A percentile compares a stretch with the other conserved stretches of the same genome.
Evolutionary conservation across 306 rosid species (phyloP).

Genomic region (Geum urbanum): DNA sequence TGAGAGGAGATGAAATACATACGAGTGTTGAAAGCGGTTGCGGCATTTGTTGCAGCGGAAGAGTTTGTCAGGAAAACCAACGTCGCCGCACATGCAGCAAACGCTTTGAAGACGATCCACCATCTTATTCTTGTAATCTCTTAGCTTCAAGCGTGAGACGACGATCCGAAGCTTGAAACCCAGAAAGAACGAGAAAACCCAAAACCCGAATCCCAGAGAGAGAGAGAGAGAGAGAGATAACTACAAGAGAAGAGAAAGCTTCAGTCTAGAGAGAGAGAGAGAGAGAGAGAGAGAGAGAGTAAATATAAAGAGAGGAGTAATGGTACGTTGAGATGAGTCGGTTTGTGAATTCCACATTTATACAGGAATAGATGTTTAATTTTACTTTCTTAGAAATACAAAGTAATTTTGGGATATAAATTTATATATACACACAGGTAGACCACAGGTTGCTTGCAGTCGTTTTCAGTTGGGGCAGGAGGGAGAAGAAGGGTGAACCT

Average conservation of each 20-base stretch:
- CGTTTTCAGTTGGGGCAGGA: conserved; percentile 69
- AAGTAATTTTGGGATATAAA: not conserved
- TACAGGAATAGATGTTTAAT: not conserved
- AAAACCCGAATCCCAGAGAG: conserved; percentile 2
- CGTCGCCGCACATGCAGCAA: conserved; percentile 96
- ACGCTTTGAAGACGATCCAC: conserved; percentile 66
- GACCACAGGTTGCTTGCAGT: conserved; percentile 76
- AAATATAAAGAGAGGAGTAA: conserved; percentile 33
- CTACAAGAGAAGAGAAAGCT: too few relatives aligned
- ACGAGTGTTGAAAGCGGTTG: conserved; percentile 93
- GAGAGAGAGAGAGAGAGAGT: conserved; percentile 13
- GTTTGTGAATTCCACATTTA: conserved; percentile 37
- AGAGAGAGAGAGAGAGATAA: conserved; percentile 6
- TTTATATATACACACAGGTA: conserved; percentile 32
- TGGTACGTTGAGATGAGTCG: conserved; percentile 55
- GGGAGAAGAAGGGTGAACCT: conserved; percentile 42
- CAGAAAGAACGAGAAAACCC: conserved; percentile 10
- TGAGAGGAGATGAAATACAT: conserved; percentile 6
- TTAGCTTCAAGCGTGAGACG: not conserved
- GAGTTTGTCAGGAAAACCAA: conserved; percentile 87
- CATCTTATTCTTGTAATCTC: conserved; percentile 28
- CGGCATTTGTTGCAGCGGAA: conserved; percentile 89
- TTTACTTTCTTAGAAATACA: not conserved
- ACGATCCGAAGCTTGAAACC: not conserved
- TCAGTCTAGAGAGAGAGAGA: conserved; percentile 17